phyloP scores from a whole-genome alignment of 2,329 filamentous ascomycete species.

The Blastomyces emzantsi region DNA sequence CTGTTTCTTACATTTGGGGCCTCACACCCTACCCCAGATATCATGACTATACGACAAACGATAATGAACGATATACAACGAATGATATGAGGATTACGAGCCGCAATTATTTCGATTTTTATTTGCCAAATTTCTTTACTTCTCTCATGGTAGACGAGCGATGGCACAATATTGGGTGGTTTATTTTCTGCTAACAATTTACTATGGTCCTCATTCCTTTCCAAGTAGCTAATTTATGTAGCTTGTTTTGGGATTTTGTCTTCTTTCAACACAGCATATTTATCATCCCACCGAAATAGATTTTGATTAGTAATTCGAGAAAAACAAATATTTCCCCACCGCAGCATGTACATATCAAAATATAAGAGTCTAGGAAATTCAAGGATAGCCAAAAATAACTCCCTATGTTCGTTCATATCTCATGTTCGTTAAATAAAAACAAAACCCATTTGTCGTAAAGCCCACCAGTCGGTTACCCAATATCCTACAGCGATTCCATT shows the following conservation, averaged over 20 bases:
- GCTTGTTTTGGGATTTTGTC: too few relatives aligned
- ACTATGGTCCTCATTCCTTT: not conserved
- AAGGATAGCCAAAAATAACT: not conserved
- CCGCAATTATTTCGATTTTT: not conserved
- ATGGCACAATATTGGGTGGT: not conserved
- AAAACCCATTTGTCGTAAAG: not conserved
- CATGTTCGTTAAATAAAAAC: not conserved
- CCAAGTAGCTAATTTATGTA: too few relatives aligned
- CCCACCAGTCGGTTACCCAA: not conserved
- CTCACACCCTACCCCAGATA: too few relatives aligned
- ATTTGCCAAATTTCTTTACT: not conserved
- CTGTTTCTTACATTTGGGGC: not conserved
- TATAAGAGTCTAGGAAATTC: not conserved
- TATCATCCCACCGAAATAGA: not conserved
- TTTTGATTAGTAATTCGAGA: not conserved
- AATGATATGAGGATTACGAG: not conserved
- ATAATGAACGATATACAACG: slow-evolving; percentile 1
- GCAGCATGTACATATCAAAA: not conserved
- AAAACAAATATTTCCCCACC: not conserved
- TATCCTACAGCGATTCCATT: not conserved
- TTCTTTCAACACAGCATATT: not conserved
- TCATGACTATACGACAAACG: not conserved
- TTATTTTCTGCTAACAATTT: not conserved
- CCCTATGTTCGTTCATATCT: not conserved
- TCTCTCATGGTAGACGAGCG: not conserved